Evolutionary conservation across 2,329 filamentous ascomycete genomes (phyloP), one percentile per base, ranked within the genome.

Genomic region (Biscogniauxia mediterranea): DNA sequence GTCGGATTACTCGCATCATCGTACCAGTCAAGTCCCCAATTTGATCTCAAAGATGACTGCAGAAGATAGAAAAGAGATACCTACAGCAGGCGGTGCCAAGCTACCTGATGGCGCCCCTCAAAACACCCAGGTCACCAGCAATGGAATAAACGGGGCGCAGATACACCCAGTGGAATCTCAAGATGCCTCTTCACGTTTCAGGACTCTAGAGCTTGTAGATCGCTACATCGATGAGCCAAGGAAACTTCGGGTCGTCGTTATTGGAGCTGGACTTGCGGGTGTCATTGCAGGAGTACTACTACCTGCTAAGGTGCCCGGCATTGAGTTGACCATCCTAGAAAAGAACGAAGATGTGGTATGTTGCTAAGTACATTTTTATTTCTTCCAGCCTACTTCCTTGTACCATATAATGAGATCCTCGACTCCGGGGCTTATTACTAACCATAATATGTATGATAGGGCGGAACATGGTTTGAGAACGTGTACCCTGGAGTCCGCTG

Each of bases 291-390:
- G 88, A 0, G 80, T 87, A 7, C 74, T 92, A 8, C 76, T 93
- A 0, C 89, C 89, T 0, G 81, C 78, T 9, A 92, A 92, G 65
- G 84, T 92, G 0, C 89, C 89, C 0, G 82, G 83, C 0, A 83
- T 92, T 54, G 77, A 89, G 52, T 74, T 92, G 61, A 84, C 81
- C 0, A 86, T 91, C 46, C 85, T 85, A 57, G 88, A 91, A 69
- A 91, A 90, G 75, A 90, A 90, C 65, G 69, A 77, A 0, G 86
- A 89, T 56, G 81, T 90, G 69, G 87, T 89, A 76, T 67, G 85
- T 0, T 19, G 0, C 9, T 38, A 9, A 19, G 11, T 19, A 54
- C 28, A 26, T 32, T 32, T n/a, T 6, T 46, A 46, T n/a, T 2
- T 11, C 11, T 9, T 6, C 15, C 3, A 46, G 6, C 6, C 2